Evolutionary conservation across 2,329 filamentous ascomycete genomes (phyloP).

Genomic region (Diplodia seriata): DNA sequence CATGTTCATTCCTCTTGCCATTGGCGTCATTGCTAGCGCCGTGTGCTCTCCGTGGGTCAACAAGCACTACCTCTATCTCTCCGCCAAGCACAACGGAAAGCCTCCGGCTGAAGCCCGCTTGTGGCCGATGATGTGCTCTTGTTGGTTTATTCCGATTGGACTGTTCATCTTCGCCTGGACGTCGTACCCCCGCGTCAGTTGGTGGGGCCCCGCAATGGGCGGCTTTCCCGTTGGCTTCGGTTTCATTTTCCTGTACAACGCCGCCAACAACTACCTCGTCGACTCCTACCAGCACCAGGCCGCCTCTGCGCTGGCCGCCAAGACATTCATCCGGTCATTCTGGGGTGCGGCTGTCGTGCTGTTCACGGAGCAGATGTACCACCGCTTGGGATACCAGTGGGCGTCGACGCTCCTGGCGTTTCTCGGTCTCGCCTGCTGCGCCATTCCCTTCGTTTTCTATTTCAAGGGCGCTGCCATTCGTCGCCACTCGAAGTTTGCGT

Average conservation of each 20-base stretch:
- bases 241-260: conserved; percentile 84
- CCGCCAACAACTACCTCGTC: conserved; percentile 61
- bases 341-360: conserved; percentile 81
- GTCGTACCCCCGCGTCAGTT: conserved; percentile 69
- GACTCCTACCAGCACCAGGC: conserved; percentile 76
- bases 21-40: conserved; percentile 75
- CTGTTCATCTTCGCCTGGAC: conserved; percentile 74
- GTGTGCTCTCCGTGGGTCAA: conserved; percentile 75
- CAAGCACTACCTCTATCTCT: conserved; percentile 75
- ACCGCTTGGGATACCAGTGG: conserved; percentile 75
- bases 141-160: conserved; percentile 68
- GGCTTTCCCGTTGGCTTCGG: conserved; percentile 73
- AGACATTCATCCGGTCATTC: conserved; percentile 79
- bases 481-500: conserved; percentile 74
- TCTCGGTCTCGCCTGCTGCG: conserved; percentile 77
- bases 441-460: conserved; percentile 84
- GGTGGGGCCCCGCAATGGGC: conserved; percentile 75
- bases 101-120: conserved; percentile 80
- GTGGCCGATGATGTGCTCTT: conserved; percentile 71
- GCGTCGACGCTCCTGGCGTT: conserved; percentile 76
- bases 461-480: conserved; percentile 76
- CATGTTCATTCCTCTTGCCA: conserved; percentile 84
- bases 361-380: conserved; percentile 78
- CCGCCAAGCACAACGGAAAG: conserved; percentile 68
- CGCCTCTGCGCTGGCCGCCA: conserved; percentile 79